Conservation (phyloP, 495 filamentous ascomycete genomes). For the Lophiotrema nucula region DNA sequence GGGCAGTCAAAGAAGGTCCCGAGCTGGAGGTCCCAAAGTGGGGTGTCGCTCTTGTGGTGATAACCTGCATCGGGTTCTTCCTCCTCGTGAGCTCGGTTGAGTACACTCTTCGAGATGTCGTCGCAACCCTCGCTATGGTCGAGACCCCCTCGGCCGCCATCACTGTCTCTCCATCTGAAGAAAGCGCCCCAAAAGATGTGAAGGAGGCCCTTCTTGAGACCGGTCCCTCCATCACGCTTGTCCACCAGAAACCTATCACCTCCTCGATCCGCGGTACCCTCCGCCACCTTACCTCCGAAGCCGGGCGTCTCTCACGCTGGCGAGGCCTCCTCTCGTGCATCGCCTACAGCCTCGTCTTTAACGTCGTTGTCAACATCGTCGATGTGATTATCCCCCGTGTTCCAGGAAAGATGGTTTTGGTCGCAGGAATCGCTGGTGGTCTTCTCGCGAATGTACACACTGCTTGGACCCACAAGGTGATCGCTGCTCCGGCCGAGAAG, state of each 20-base stretch:
- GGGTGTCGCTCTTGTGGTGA: conserved; percentile 19
- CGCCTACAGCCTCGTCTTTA: conserved; percentile 42
- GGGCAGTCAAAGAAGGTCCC: conserved; percentile 9
- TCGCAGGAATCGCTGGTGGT: conserved; percentile 44
- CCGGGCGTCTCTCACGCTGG: conserved; percentile 57
- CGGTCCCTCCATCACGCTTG: conserved; percentile 37
- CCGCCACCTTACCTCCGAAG: conserved; percentile 55
- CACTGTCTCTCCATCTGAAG: conserved; percentile 43
- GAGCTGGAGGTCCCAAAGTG: conserved; percentile 20
- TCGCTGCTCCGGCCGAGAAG: conserved; percentile 55
- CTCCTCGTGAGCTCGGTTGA: conserved; percentile 39
- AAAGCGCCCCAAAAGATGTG: conserved; percentile 38
- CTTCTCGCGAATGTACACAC: conserved; percentile 52
- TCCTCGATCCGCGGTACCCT: conserved; percentile 56
- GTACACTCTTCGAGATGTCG: conserved; percentile 60
- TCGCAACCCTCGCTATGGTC: conserved; percentile 60
- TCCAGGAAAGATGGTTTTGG: conserved; percentile 41
- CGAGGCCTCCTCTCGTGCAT: conserved; percentile 52
- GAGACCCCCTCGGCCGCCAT: conserved; percentile 61
- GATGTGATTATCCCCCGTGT: conserved; percentile 39
- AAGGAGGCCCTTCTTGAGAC: conserved; percentile 37
- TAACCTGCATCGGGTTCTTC: conserved; percentile 30
- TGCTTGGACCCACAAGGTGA: conserved; percentile 62
- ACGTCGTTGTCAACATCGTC: conserved; percentile 43
- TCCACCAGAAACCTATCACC: conserved; percentile 57